Conservation (phyloP, 2,329 filamentous ascomycete species). For the Raffaelea deltoideospora region DNA sequence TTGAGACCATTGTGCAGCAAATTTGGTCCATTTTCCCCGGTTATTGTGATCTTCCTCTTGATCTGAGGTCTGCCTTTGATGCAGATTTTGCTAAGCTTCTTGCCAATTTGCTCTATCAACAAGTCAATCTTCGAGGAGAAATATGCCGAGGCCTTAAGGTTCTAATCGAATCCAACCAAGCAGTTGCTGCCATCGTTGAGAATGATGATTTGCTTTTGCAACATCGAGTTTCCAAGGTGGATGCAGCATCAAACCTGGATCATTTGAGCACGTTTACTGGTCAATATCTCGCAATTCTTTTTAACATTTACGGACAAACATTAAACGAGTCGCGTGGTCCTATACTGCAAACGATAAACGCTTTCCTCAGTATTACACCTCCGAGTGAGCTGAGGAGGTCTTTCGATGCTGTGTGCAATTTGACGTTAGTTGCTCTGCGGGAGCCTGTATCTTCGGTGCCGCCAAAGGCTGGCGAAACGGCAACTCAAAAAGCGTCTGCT, state of each 20-base stretch:
- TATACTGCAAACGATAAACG: slow-evolving; percentile 87
- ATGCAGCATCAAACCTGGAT: slow-evolving; percentile 66
- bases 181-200: slow-evolving; percentile 49
- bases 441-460: slow-evolving; percentile 10
- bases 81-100: slow-evolving; percentile 79
- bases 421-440: slow-evolving; percentile 60
- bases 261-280: slow-evolving; percentile 66
- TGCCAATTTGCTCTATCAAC: slow-evolving; percentile 83
- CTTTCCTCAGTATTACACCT: slow-evolving; percentile 79
- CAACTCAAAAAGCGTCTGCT: slow-evolving; percentile 33
- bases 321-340: slow-evolving; percentile 82
- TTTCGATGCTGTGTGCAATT: slow-evolving; percentile 71
- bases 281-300: slow-evolving; percentile 89
- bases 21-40: slow-evolving; percentile 89
- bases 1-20: slow-evolving; percentile 89
- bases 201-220: slow-evolving; percentile 64
- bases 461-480: slow-evolving; percentile 26
- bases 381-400: slow-evolving; percentile 68
- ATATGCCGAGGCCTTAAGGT: slow-evolving; percentile 77
- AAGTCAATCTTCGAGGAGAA: slow-evolving; percentile 73
- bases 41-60: slow-evolving; percentile 84
- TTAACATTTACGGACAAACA: slow-evolving; percentile 97
- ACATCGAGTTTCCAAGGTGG: slow-evolving; percentile 58
- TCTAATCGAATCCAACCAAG: slow-evolving; percentile 82
- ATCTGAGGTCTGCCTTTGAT: slow-evolving; percentile 63